Evolutionary conservation across 163 green algal species (phyloP).

Genomic region (Scenedesmus sp.): DNA sequence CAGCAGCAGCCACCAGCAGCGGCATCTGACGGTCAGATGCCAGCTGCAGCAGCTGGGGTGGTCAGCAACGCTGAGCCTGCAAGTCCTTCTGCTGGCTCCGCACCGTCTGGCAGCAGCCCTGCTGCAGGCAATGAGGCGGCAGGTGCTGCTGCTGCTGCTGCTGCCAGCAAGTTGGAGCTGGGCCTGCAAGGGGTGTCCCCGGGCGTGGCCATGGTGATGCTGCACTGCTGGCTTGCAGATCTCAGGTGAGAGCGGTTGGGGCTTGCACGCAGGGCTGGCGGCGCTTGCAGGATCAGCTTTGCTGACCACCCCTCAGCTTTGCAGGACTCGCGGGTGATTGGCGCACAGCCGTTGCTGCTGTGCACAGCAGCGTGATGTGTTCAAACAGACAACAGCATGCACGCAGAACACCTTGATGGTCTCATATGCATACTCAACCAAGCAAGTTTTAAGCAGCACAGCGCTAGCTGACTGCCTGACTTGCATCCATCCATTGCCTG

Average conservation of each 20-base stretch:
- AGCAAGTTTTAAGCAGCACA: no score
- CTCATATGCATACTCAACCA: no score
- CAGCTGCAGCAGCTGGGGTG: not conserved
- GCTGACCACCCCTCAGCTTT: no score
- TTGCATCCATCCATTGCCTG: not conserved
- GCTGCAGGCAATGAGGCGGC: not conserved
- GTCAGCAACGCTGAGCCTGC: not conserved
- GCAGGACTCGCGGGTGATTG: no score
- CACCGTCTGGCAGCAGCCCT: not conserved
- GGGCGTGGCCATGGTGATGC: conserved; percentile 84
- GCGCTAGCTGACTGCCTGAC: not conserved
- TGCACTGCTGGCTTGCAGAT: conserved; percentile 85
- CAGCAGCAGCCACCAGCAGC: not conserved
- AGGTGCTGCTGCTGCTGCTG: not conserved
- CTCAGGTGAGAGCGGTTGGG: conserved; percentile 39
- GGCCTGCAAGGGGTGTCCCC: conserved; percentile 85
- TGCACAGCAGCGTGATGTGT: no score
- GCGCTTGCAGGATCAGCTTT: not conserved
- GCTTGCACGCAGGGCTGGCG: not conserved
- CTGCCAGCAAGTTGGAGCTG: conserved; percentile 68
- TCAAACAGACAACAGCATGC: no score
- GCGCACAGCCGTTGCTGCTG: no score
- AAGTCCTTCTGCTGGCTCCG: conserved; percentile 14
- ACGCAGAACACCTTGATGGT: no score
- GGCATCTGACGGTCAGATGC: not conserved